Evolutionary conservation across 495 filamentous ascomycete species (phyloP).

Genomic region (Neurospora sp.): DNA sequence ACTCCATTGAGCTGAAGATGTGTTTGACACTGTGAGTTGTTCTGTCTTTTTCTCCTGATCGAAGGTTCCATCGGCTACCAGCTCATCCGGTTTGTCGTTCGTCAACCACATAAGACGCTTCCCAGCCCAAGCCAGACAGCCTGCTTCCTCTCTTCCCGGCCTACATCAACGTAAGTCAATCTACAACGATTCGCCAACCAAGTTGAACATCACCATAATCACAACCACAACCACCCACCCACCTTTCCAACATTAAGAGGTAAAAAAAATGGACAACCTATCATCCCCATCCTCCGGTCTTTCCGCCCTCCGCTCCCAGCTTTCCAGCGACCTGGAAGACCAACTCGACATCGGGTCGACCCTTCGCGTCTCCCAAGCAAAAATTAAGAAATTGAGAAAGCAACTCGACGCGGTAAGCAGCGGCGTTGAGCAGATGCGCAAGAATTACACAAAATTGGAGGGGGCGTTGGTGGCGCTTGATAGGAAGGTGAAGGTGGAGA

Average conservation of each 20-base stretch:
- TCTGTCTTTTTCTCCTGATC: background rate
- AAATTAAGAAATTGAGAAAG: background rate
- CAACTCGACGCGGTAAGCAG: background rate
- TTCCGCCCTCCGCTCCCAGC: background rate
- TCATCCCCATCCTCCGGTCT: background rate
- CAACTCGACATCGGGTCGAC: background rate
- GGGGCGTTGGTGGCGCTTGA: background rate
- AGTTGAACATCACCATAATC: too few species aligned
- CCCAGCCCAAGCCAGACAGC: background rate
- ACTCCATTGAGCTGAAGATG: background rate
- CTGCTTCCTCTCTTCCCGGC: background rate
- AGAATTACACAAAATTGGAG: too few species aligned
- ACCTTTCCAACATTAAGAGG: too few species aligned
- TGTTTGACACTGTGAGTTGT: background rate
- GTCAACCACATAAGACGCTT: background rate
- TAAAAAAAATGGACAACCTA: background rate
- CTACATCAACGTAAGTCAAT: background rate
- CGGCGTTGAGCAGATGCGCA: too few species aligned
- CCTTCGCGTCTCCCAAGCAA: fast-evolving
- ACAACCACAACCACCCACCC: too few species aligned
- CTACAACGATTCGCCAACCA: background rate
- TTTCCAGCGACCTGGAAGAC: background rate
- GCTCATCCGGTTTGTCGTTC: background rate
- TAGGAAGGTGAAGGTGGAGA: background rate
- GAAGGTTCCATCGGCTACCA: background rate